Evolutionary conservation across 169 alveolate species (phyloP).

Genomic region (Plasmodium ovale): DNA sequence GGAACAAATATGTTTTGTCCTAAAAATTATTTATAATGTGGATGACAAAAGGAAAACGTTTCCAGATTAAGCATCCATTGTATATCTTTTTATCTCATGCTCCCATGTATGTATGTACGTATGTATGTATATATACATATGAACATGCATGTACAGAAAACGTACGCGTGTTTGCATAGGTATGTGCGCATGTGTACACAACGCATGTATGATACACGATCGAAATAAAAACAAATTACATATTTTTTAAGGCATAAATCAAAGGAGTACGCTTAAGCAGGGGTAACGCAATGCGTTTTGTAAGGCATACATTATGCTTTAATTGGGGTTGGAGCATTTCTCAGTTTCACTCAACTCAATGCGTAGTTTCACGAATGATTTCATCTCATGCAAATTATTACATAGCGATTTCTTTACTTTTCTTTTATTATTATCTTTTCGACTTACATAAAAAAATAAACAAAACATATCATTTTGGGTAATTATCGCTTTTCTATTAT

Average conservation of each 20-base stretch:
- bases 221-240: too few relatives aligned
- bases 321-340: too few relatives aligned
- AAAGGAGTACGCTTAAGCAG: too few relatives aligned
- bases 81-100: neutral
- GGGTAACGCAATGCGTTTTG: too few relatives aligned
- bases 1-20: neutral
- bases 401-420: neutral
- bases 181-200: too few relatives aligned
- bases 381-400: neutral
- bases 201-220: too few relatives aligned
- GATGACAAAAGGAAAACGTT: neutral
- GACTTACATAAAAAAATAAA: neutral
- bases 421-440: too few relatives aligned
- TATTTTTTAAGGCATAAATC: too few relatives aligned
- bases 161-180: neutral
- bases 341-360: too few relatives aligned
- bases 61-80: neutral
- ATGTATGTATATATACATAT: neutral
- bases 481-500: neutral
- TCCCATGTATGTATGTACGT: neutral
- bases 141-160: neutral
- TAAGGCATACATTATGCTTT: too few relatives aligned
- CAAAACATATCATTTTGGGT: neutral
- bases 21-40: too few relatives aligned
- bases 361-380: too few relatives aligned